These are phyloP conservation scores for Globisporangium echinulatum DNA, from an alignment of 352 stramenopile genomes.

Conservation along the genomic window DNA sequence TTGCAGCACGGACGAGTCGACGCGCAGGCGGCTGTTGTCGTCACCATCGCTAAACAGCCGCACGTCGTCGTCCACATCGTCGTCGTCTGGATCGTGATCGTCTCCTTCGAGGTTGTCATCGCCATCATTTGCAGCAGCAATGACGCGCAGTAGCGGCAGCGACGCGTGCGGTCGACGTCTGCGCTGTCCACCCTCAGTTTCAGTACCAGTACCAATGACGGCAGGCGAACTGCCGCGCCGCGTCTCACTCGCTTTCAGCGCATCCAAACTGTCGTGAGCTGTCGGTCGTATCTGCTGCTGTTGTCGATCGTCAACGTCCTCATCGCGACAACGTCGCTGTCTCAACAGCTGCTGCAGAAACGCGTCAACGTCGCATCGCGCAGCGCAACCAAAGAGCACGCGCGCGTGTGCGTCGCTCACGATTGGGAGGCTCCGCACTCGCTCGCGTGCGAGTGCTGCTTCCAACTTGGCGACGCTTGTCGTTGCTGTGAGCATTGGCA, in stretches of 20 bases:
- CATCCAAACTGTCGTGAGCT: neutral
- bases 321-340: too few species aligned
- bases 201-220: neutral
- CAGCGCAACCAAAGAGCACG: slow-evolving; percentile 44
- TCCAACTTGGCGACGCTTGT: slow-evolving; percentile 27
- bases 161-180: too few species aligned
- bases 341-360: slow-evolving; percentile 1
- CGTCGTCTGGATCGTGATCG: neutral
- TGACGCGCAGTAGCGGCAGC: too few species aligned
- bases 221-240: slow-evolving; percentile 6
- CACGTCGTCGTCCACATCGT: neutral
- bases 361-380: slow-evolving; percentile 13
- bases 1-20: slow-evolving; percentile 51
- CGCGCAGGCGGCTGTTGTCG: slow-evolving; percentile 17
- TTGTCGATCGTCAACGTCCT: neutral
- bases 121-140: too few species aligned
- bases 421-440: slow-evolving; percentile 24
- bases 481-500: slow-evolving; percentile 32
- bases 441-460: slow-evolving; percentile 16
- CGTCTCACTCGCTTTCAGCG: slow-evolving; percentile 6
- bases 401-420: slow-evolving; percentile 31
- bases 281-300: neutral
- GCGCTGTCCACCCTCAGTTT: neutral
- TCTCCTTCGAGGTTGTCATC: too few species aligned
- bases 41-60: slow-evolving; percentile 17